Base-by-base conservation (phyloP, 176 grass and related monocot genomes). In the Aegilops umbellulata region DNA sequence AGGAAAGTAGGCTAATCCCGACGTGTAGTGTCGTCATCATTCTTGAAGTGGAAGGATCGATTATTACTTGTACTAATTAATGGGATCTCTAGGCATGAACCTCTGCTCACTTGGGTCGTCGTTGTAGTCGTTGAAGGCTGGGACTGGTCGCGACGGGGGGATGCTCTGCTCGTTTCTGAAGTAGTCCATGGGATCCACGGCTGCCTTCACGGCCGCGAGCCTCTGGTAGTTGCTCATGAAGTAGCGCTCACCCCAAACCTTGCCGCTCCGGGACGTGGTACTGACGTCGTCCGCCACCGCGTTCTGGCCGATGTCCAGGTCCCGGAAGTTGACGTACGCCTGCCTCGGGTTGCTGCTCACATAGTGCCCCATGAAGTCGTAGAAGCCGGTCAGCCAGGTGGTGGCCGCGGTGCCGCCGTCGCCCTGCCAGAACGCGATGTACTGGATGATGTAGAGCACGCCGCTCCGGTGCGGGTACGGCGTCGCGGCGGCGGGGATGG, bases 251-350 rank as follows among this genome's bases (percentile, higher is more conserved):
- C 53, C 53, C 53, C 53, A 58, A 22, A 58, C 53, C 53, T 58
- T 58, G 19, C 53, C 19, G 17, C 70, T 24, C 0, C 64, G 44
- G 26, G 86, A 71, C 13, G 66, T 41, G 38, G 9, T 77, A 17
- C 65, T 88, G 47, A 66, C 41, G 23, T 31, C 83, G 8, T 71
- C 11, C 3, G 62, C 36, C 69, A 76, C 81, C 65, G 9, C 19
- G 75, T 89, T 93, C 74, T 60, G 29, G 13, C 92, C 92, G 35
- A 93, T 38, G 60, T 86, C 92, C 53, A 58, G 53, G 53, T 58
- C 53, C 53, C 53, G 53, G 7, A 58, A 58, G 53, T 58, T 58
- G 2, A 58, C 53, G 53, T 58, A 58, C 53, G 53, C 53, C 19
- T 58, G 19, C 53, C 53, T 58, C 2, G 53, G 53, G 53, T 58